These are phyloP conservation scores for Lactarius akahatsu DNA, from an alignment of 768 basidiomycete genomes.

Conservation along the genomic window DNA sequence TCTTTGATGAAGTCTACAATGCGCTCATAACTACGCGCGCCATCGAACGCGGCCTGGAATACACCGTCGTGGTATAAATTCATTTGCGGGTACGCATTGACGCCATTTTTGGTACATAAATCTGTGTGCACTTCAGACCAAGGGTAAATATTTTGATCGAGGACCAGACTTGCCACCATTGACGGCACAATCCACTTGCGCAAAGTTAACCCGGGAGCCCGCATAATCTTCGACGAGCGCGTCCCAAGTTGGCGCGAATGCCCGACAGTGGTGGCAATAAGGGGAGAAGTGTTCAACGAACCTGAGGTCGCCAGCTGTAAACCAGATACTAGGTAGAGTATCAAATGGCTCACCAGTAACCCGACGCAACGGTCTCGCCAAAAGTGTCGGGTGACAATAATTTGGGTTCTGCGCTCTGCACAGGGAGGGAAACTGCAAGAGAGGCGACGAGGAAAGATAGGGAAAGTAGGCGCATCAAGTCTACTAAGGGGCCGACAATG, in stretches of 20 bases:
- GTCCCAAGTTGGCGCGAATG: conserved; percentile 83
- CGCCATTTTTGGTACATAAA: conserved; percentile 66
- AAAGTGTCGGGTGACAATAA: conserved; percentile 63
- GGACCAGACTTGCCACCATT: conserved; percentile 60
- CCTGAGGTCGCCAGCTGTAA: conserved; percentile 37
- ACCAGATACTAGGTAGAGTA: not conserved
- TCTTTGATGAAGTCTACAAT: conserved; percentile 56
- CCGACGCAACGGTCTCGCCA: conserved; percentile 47
- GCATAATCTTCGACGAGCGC: conserved; percentile 55
- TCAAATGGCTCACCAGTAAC: conserved; percentile 56
- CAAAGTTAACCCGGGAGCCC: conserved; percentile 57
- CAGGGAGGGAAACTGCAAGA: conserved; percentile 28
- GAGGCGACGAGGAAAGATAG: conserved; percentile 25
- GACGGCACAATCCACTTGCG: conserved; percentile 78
- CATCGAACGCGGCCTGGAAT: conserved; percentile 54
- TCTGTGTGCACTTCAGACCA: conserved; percentile 47
- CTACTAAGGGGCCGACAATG: not conserved
- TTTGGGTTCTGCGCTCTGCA: conserved; percentile 29
- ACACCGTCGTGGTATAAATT: conserved; percentile 70
- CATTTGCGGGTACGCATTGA: conserved; percentile 75
- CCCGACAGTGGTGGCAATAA: conserved; percentile 75
- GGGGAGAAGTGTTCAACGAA: conserved; percentile 90
- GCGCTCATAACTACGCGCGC: conserved; percentile 51
- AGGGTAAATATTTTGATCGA: too few species aligned
- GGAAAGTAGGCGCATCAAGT: conserved; percentile 19